Evolutionary conservation across 1,284 basidiomycete genomes (phyloP).

Genomic region (Nidula niveotomentosa): DNA sequence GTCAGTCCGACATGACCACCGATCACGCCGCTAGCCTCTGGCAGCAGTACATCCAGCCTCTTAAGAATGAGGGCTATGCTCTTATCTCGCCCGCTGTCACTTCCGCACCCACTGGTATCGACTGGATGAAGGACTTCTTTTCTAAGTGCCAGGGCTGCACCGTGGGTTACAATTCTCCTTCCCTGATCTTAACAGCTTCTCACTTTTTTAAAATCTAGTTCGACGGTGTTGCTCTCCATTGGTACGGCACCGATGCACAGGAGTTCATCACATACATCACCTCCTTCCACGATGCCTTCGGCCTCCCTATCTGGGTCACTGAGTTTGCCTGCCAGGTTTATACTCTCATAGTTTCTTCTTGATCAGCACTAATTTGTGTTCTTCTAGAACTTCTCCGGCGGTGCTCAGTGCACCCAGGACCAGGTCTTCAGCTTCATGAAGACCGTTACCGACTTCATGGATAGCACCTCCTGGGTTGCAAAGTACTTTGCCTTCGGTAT

Average conservation of each 20-base stretch:
- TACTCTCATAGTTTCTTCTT: neutral
- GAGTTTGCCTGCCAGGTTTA: constrained; percentile 68
- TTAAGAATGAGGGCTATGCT: constrained; percentile 54
- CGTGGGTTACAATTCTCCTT: constrained; percentile 36
- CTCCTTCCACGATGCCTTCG: constrained; percentile 51
- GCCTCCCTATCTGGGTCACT: constrained; percentile 58
- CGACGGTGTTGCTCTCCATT: constrained; percentile 52
- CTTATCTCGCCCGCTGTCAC: constrained; percentile 72
- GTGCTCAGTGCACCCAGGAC: constrained; percentile 44
- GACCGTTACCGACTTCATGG: constrained; percentile 53
- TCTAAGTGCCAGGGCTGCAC: constrained; percentile 47
- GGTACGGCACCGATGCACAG: constrained; percentile 54
- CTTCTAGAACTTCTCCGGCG: constrained; percentile 62
- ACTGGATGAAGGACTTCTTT: constrained; percentile 65
- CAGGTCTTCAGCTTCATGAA: constrained; percentile 62
- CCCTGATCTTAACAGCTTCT: constrained; percentile 1
- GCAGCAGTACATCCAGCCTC: constrained; percentile 61
- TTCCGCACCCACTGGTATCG: constrained; percentile 50
- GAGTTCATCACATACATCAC: constrained; percentile 52
- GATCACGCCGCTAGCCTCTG: constrained; percentile 52
- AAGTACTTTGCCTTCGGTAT: constrained; percentile 73
- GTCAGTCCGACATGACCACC: constrained; percentile 63
- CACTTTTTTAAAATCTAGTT: constrained; percentile 36
- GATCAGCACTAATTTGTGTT: constrained; percentile 2
- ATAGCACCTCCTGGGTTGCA: constrained; percentile 51